Evolutionary conservation across 73 alveolate genomes (phyloP), one percentile per base, ranked within the genome.

Genomic region (Stentor roeselii): DNA sequence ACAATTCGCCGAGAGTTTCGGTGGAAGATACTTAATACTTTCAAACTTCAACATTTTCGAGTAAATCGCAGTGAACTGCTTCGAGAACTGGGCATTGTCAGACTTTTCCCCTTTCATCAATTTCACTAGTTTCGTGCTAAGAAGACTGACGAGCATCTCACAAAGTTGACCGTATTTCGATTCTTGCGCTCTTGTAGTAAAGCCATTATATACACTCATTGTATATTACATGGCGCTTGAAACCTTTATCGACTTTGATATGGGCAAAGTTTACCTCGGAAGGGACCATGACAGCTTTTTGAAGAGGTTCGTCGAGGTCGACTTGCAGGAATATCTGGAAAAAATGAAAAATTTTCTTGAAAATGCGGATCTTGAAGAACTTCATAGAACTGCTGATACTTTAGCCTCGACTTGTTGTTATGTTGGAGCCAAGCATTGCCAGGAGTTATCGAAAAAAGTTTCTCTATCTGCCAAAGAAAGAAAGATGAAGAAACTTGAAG

Each of bases 181-280:
- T 67, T 67, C 80, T 67, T 67, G 80, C 1, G 14, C 11, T 67
- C 80, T 67, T 30, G 80, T 67, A 21, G 41, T 30, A 32, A 67
- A 67, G 2, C 80, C 80, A 67, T 40, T 67, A 67, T 34, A 67
- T 27, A 67, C 41, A 67, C 42, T 27, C 80, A 67, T 67, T 67
- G 21, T 50, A 50, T 50, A 50, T n/a, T n/a, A n/a, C n/a, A n/a
- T n/a, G n/a, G n/a, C n/a, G n/a, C n/a, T n/a, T n/a, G 67, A 50
- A 50, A 50, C 30, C 21, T 50, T 50, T 6, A 50, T 50, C 6
- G 67, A 50, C 21, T 50, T 50, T 50, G 67, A 50, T 11, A 50
- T 50, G 67, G 67, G 67, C 6, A 50, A 50, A 50, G 67, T 50
- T 11, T 50, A 50, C 21, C 21, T 50, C 6, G 67, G 67, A 50